phyloP scores from a whole-genome alignment of 768 basidiomycete species.

The Chalciporus pseudorubinellus region DNA sequence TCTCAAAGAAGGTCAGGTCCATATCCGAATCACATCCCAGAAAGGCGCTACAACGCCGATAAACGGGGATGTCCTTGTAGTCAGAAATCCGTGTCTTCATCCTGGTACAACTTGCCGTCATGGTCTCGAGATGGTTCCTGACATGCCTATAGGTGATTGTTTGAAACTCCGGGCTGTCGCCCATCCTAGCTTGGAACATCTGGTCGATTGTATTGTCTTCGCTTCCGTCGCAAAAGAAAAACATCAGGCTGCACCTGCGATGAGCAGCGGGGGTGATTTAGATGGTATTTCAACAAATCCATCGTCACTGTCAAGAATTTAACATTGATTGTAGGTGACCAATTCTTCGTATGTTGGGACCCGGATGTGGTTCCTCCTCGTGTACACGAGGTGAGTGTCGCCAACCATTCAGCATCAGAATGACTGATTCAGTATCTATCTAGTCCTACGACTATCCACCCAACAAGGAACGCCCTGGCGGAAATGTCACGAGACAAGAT shows the following conservation, averaged over 20 bases:
- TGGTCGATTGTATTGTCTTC: constrained; percentile 69
- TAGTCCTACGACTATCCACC: constrained; percentile 70
- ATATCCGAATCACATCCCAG: constrained; percentile 54
- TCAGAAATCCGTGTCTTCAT: constrained; percentile 68
- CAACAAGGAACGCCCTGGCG: constrained; percentile 51
- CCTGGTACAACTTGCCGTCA: constrained; percentile 41
- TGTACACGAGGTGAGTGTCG: constrained; percentile 47
- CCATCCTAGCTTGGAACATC: constrained; percentile 47
- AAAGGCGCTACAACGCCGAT: constrained; percentile 55
- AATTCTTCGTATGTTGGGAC: constrained; percentile 72
- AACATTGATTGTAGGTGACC: constrained; percentile 45
- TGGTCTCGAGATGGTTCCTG: neutral
- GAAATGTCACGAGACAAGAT: constrained; percentile 50
- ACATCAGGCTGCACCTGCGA: constrained; percentile 60
- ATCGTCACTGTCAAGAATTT: neutral
- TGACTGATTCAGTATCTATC: neutral
- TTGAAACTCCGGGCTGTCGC: constrained; percentile 61
- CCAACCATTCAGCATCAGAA: neutral
- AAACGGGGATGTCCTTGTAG: constrained; percentile 60
- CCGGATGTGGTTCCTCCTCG: constrained; percentile 54
- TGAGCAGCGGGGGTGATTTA: constrained; percentile 69
- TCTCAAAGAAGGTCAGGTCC: constrained; percentile 61
- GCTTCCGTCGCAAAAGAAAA: constrained; percentile 55
- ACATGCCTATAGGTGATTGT: constrained; percentile 47
- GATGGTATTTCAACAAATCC: constrained; percentile 38